Percentiles rank a stretch among this genome's conserved stretches.
These are phyloP conservation scores for Aureobasidium lini DNA, from an alignment of 2,329 filamentous ascomycete genomes.

Conservation along the genomic window DNA sequence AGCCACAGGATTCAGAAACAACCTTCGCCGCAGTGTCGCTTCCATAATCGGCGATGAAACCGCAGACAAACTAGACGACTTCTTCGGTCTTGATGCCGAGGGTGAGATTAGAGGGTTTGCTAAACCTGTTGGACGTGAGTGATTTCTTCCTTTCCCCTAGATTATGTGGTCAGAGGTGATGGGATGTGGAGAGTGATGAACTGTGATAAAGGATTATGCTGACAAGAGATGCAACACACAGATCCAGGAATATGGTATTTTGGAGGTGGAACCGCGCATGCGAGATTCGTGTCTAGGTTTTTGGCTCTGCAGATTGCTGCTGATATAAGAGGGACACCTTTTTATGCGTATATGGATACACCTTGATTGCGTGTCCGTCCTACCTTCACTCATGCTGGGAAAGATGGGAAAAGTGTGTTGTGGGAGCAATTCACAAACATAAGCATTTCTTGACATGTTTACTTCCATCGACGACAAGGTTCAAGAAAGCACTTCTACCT, in stretches of 20 bases:
- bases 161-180: slow-evolving; percentile 4
- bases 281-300: slow-evolving; percentile 42
- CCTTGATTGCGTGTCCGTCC: neutral
- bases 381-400: too few species aligned
- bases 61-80: slow-evolving; percentile 35
- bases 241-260: slow-evolving; percentile 37
- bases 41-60: slow-evolving; percentile 36
- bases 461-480: too few species aligned
- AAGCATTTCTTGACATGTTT: too few species aligned
- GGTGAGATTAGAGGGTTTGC: slow-evolving; percentile 41
- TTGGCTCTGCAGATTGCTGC: slow-evolving; percentile 41
- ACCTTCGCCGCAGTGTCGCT: slow-evolving; percentile 34
- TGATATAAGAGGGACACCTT: slow-evolving; percentile 20
- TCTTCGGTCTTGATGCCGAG: slow-evolving; percentile 40
- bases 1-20: slow-evolving; percentile 39
- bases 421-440: too few species aligned
- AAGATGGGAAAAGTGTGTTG: too few species aligned
- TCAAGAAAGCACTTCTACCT: too few species aligned
- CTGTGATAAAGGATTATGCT: neutral
- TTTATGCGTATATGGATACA: slow-evolving; percentile 10
- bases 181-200: too few species aligned
- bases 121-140: slow-evolving; percentile 32
- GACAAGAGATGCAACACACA: slow-evolving; percentile 13
- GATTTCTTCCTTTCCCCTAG: neutral
- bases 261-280: slow-evolving; percentile 36